These are phyloP conservation scores for Leccinum uliginosum DNA, from an alignment of 768 basidiomycete genomes.

Conservation along the genomic window DNA sequence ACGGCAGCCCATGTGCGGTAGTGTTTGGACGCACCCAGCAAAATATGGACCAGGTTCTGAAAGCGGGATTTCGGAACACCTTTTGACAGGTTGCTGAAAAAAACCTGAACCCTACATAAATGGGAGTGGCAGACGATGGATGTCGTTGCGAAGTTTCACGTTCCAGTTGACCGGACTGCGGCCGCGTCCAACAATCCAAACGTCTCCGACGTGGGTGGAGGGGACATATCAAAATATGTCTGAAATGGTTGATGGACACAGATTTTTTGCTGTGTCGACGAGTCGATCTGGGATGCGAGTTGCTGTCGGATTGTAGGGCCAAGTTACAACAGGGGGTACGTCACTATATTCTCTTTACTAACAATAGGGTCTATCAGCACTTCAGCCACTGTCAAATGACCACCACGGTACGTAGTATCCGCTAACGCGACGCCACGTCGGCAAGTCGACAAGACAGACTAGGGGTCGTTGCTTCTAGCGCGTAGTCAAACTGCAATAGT, in stretches of 20 bases:
- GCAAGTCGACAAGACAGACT: neutral
- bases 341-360: too few relatives aligned
- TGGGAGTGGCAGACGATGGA: neutral
- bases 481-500: neutral
- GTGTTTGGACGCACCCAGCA: constrained; percentile 1
- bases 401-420: neutral
- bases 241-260: constrained; percentile 3
- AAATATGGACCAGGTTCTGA: neutral
- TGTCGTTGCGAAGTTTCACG: constrained; percentile 15
- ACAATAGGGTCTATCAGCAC: neutral
- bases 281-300: neutral
- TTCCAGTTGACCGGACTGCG: neutral
- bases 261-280: neutral
- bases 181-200: neutral
- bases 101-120: neutral
- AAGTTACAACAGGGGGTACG: neutral
- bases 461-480: neutral
- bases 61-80: neutral
- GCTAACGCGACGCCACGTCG: neutral
- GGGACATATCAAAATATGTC: neutral
- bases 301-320: neutral
- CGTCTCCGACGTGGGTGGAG: constrained; percentile 4
- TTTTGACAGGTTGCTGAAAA: neutral
- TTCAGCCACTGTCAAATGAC: neutral
- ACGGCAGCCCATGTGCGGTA: neutral